These are phyloP conservation scores for Dactylellina leptospora DNA, from an alignment of 2,329 filamentous ascomycete species.

Conservation along the genomic window DNA sequence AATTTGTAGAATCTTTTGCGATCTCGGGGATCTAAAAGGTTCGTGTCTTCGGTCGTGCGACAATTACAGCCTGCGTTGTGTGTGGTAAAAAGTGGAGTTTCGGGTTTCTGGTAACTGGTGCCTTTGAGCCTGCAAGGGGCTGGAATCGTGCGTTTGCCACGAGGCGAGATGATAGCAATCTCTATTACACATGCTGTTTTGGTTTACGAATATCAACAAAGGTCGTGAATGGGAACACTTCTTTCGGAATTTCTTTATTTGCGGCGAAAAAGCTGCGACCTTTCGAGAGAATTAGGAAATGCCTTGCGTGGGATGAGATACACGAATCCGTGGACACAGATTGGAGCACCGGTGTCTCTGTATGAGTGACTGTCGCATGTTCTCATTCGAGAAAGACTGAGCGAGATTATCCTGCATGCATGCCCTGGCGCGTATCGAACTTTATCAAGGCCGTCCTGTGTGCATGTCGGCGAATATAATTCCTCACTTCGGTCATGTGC, in stretches of 20 bases:
- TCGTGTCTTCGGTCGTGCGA: constrained; percentile 1
- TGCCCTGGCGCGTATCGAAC: constrained; percentile 39
- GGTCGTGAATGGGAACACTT: neutral
- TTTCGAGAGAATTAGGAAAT: constrained; percentile 38
- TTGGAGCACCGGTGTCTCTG: constrained; percentile 1
- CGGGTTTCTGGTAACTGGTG: constrained; percentile 11
- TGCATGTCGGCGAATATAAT: constrained; percentile 49
- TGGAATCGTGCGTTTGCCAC: constrained; percentile 32
- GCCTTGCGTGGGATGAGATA: neutral
- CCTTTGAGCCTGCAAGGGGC: constrained; percentile 42
- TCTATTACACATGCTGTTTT: constrained; percentile 27
- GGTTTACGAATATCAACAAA: neutral
- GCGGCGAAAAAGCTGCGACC: constrained; percentile 15
- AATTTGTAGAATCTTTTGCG: neutral
- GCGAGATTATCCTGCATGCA: constrained; percentile 47
- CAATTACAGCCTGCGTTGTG: constrained; percentile 33
- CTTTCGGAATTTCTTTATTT: constrained; percentile 36
- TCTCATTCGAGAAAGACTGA: constrained; percentile 41
- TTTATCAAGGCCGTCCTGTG: constrained; percentile 22
- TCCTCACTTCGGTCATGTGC: constrained; percentile 46
- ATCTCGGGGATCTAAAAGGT: neutral
- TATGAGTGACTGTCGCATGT: constrained; percentile 32
- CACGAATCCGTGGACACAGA: neutral
- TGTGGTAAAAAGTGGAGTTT: constrained; percentile 47
- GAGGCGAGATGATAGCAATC: constrained; percentile 17